Evolutionary conservation across 1,139 yeast genomes (phyloP).

Genomic region (Nakaseomyces glabratus): DNA sequence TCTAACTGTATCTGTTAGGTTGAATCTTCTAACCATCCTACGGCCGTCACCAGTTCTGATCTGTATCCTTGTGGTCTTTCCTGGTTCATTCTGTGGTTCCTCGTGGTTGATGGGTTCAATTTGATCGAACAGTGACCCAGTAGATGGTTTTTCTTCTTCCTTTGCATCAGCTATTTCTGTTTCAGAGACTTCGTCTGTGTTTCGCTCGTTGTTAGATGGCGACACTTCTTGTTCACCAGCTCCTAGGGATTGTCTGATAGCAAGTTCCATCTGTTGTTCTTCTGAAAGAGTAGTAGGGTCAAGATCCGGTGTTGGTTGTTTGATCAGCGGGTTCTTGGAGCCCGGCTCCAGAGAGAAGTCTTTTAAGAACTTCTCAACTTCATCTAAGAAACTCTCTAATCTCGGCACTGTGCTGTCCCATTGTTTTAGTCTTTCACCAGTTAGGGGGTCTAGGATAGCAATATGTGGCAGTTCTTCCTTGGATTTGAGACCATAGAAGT

Average conservation of each 20-base stretch:
- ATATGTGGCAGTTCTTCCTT: constrained; percentile 67
- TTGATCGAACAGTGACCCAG: constrained; percentile 25
- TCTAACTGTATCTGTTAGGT: constrained; percentile 47
- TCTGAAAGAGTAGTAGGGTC: constrained; percentile 63
- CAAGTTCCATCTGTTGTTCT: constrained; percentile 77
- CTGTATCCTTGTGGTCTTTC: constrained; percentile 68
- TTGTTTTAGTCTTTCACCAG: constrained; percentile 75
- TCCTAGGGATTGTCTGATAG: constrained; percentile 58
- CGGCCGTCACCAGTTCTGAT: constrained; percentile 81
- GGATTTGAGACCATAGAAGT: constrained; percentile 54
- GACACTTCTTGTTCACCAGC: constrained; percentile 10
- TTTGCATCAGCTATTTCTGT: constrained; percentile 9
- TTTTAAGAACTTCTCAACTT: constrained; percentile 50
- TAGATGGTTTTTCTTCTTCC: constrained; percentile 21
- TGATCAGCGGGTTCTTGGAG: constrained; percentile 59
- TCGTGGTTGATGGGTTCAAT: constrained; percentile 41
- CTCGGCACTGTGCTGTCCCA: constrained; percentile 64
- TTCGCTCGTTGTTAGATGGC: too few species aligned
- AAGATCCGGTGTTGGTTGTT: constrained; percentile 34
- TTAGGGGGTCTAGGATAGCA: constrained; percentile 86
- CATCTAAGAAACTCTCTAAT: constrained; percentile 49
- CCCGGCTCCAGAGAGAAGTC: constrained; percentile 57
- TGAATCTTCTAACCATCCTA: constrained; percentile 68
- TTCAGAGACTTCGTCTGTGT: constrained; percentile 9
- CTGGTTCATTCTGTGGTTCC: constrained; percentile 43